These are phyloP conservation scores for Annulohypoxylon stygium DNA, from an alignment of 495 filamentous ascomycete species.

Conservation along the genomic window DNA sequence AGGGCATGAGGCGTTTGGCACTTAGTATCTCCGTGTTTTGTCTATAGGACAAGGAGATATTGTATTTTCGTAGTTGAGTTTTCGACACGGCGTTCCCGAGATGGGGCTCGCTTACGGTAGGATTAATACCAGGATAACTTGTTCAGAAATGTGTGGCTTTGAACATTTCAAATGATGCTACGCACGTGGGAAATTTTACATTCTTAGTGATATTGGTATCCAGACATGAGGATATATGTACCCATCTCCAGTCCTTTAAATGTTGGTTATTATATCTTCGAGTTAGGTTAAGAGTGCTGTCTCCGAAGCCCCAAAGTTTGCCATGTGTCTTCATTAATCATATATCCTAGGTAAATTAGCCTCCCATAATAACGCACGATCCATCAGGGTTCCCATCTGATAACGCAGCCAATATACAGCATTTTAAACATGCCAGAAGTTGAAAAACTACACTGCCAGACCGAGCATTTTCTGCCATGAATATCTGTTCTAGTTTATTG, in stretches of 20 bases:
- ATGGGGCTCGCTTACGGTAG: slow-evolving; percentile 7
- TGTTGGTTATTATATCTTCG: no score
- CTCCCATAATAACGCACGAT: no score
- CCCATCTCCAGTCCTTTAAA: no score
- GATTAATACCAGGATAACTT: not conserved
- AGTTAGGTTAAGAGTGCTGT: no score
- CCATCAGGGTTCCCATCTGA: no score
- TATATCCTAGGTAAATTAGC: no score
- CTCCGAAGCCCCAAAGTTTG: no score
- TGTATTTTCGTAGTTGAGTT: slow-evolving; percentile 8
- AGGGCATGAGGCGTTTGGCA: slow-evolving; percentile 36
- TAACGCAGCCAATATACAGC: not conserved
- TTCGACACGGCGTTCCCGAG: not conserved
- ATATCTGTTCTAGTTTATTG: slow-evolving; percentile 4
- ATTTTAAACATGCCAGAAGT: not conserved
- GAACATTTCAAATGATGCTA: slow-evolving; percentile 5
- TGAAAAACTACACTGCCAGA: not conserved
- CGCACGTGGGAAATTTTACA: not conserved
- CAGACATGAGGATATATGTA: no score
- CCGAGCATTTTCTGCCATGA: not conserved
- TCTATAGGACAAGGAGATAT: not conserved
- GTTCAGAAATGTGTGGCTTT: not conserved
- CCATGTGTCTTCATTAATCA: no score
- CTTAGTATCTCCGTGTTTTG: not conserved
- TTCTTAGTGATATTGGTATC: not conserved